A percentile compares a stretch with the other conserved stretches of the same genome.
Conservation (phyloP, 73 alveolate genomes). For the Durusdinium trenchii region DNA sequence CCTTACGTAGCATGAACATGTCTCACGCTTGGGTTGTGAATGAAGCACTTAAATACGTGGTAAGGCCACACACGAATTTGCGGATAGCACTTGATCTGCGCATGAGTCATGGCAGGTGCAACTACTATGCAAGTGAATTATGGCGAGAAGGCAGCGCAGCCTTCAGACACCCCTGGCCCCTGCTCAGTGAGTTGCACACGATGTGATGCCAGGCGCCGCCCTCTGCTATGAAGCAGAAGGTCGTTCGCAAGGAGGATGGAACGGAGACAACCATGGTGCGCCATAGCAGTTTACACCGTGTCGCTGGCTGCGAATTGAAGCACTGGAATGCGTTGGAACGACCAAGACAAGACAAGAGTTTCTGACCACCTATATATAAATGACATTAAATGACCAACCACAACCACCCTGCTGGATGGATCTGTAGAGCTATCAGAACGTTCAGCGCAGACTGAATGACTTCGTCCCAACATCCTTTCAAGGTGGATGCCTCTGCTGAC, state of each 20-base stretch:
- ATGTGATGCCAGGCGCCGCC: conserved; percentile 78
- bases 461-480: background rate
- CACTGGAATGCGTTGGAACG: background rate
- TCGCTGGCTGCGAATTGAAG: background rate
- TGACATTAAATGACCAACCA: no score
- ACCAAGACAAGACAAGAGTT: background rate
- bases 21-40: no score
- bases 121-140: conserved; percentile 92
- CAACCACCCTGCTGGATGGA: background rate
- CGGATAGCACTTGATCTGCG: no score
- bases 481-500: conserved; percentile 92
- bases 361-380: no score
- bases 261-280: conserved; percentile 16
- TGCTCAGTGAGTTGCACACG: background rate
- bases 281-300: background rate
- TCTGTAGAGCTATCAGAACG: background rate
- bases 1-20: no score
- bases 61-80: no score
- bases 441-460: no score
- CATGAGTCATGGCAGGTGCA: no score
- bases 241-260: conserved; percentile 71
- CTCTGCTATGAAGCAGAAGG: conserved; percentile 79
- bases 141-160: conserved; percentile 33
- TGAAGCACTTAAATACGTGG: no score
- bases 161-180: background rate